These are phyloP conservation scores for Alternaria atra DNA, from an alignment of 2,329 filamentous ascomycete genomes.

Conservation along the genomic window DNA sequence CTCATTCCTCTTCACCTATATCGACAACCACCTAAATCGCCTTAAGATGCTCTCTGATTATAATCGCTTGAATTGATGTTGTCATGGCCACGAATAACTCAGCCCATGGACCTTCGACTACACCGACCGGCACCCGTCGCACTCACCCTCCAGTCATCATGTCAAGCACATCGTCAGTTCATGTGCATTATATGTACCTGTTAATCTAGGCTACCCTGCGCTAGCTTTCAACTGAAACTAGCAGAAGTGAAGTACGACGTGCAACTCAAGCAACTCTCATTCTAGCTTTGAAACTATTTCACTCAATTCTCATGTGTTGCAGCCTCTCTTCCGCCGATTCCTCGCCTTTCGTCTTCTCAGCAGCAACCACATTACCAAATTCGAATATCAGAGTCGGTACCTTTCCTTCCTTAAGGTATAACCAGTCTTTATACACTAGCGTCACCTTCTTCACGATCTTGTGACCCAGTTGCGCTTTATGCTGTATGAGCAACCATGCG, in stretches of 20 bases:
- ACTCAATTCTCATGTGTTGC: not conserved
- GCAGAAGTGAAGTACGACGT: not conserved
- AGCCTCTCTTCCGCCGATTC: not conserved
- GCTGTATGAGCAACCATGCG: conserved; percentile 18
- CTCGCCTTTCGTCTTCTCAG: not conserved
- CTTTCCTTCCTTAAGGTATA: not conserved
- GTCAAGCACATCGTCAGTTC: not conserved
- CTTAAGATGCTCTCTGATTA: not conserved
- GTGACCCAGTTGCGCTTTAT: conserved; percentile 7
- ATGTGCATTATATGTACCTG: not conserved
- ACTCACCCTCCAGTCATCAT: not conserved
- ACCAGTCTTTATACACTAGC: not conserved
- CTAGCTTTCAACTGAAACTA: not conserved
- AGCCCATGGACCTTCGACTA: not conserved
- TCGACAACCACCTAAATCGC: not conserved
- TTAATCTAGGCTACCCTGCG: not conserved
- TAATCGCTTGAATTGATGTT: not conserved
- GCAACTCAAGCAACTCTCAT: not conserved
- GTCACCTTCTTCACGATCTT: conserved; percentile 15
- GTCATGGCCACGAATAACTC: not conserved
- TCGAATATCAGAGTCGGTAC: not conserved
- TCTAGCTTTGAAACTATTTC: not conserved
- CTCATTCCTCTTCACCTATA: not conserved
- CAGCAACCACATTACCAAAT: not conserved
- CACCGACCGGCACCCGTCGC: not conserved